Evolutionary conservation across 169 alveolate species (phyloP).

Genomic region (Plasmodium coatneyi): DNA sequence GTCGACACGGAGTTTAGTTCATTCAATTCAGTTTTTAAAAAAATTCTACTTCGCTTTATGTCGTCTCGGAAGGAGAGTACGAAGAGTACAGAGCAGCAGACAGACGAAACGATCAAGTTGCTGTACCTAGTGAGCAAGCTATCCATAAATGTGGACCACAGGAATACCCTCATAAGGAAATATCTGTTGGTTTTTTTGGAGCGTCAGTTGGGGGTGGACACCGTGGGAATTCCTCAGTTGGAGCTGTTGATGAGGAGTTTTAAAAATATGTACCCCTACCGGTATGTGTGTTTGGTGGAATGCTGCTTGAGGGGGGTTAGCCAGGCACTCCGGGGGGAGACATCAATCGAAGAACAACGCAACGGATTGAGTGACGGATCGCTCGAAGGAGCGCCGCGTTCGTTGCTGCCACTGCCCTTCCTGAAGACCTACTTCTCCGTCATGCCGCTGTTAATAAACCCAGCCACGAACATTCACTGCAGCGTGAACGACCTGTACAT

Average conservation of each 20-base stretch:
- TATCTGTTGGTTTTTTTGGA: slow-evolving; percentile 26
- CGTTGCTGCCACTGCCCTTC: background rate
- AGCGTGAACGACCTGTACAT: slow-evolving; percentile 22
- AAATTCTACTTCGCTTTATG: slow-evolving; percentile 26
- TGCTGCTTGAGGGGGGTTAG: background rate
- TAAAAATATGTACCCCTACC: slow-evolving; percentile 61
- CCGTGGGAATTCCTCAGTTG: background rate
- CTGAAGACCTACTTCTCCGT: slow-evolving; percentile 34
- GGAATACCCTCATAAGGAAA: slow-evolving; percentile 24
- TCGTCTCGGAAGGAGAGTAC: background rate
- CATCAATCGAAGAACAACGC: background rate
- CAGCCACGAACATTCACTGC: slow-evolving; percentile 14
- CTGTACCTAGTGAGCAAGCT: slow-evolving; percentile 46
- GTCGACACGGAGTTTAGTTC: slow-evolving; percentile 23
- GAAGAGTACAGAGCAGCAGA: background rate
- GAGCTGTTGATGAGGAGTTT: slow-evolving; percentile 6
- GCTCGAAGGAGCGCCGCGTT: background rate
- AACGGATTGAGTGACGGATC: background rate
- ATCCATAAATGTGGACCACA: background rate
- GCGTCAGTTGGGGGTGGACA: background rate
- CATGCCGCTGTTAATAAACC: slow-evolving; percentile 37
- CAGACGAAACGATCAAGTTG: slow-evolving; percentile 33
- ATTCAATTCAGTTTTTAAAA: slow-evolving; percentile 37
- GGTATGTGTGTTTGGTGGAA: slow-evolving; percentile 18
- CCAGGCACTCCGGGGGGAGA: background rate